Base-by-base conservation (phyloP, 306 rosid species). In the Pachyrhizus erosus region DNA sequence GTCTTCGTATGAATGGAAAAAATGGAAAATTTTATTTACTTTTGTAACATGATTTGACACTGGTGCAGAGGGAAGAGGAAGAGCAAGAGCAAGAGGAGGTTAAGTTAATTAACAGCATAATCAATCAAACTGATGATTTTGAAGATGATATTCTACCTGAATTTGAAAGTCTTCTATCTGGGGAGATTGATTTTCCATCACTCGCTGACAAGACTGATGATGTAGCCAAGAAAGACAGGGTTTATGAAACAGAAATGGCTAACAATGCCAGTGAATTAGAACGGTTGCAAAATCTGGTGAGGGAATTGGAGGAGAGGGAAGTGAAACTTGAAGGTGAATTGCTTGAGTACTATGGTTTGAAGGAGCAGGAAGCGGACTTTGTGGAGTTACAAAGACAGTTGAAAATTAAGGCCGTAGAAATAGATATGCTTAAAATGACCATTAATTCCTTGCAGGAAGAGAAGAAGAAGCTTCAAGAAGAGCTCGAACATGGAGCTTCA, bases 271-370 rank as follows among this genome's bases (percentile, higher is more conserved):
- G 85, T 80, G 98, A 94, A 83, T 85, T 90, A 75, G 93, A 89
- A 43, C 79, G 82, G 78, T 61, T 90, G 75, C 83, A 84, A 51
- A 86, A 85, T 34, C 83, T 91, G 65, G 97, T 92, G 42, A 90
- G 68, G 86, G 97, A 94, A 84, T 84, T 91, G 88, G 97, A 94
- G 92, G 93, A 91, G 86, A 90, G 97, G 85, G 97, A 90, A 87
- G 92, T 87, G 86, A 92, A 84, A 71, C 92, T 90, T 51, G 93
- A 94, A 84, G 91, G 89, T 2, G 95, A 94, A 86, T 82, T 94
- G 86, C 91, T 91, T 0, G 94, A 88, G 88, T 94, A 91, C 78
- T 88, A 92, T 49, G 94, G 97, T 66, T 81, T 90, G 84, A 90
- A 86, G 86, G 93, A 90, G 83, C 92, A 87, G 83, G 91, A 92